These are phyloP conservation scores for Teunomyces cretensis DNA, from an alignment of 805 yeast genomes.

Conservation along the genomic window DNA sequence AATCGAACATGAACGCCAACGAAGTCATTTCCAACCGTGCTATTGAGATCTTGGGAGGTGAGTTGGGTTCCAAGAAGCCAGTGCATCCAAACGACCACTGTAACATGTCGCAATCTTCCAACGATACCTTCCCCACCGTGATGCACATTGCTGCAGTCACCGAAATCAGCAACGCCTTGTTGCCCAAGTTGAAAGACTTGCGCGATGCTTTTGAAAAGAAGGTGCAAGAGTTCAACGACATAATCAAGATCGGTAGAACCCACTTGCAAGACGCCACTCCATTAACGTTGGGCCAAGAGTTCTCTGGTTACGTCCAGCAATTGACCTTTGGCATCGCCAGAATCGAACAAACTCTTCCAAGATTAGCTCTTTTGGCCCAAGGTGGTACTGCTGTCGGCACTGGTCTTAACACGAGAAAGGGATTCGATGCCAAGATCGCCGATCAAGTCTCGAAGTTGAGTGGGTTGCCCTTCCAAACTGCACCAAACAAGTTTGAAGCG, in stretches of 20 bases:
- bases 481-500: slow-evolving; percentile 42
- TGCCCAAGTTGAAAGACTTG: slow-evolving; percentile 35
- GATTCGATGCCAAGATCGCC: slow-evolving; percentile 37
- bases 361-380: slow-evolving; percentile 35
- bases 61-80: slow-evolving; percentile 36
- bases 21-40: slow-evolving; percentile 41
- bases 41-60: slow-evolving; percentile 39
- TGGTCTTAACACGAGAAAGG: slow-evolving; percentile 37
- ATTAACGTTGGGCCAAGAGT: slow-evolving; percentile 40
- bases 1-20: slow-evolving; percentile 41
- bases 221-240: slow-evolving; percentile 31
- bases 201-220: slow-evolving; percentile 31
- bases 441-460: slow-evolving; percentile 32
- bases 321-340: slow-evolving; percentile 34
- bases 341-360: slow-evolving; percentile 31
- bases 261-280: slow-evolving; percentile 44
- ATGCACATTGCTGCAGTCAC: slow-evolving; percentile 44
- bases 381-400: slow-evolving; percentile 46
- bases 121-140: slow-evolving; percentile 42
- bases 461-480: slow-evolving; percentile 34
- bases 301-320: slow-evolving; percentile 40
- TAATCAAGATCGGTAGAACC: slow-evolving; percentile 41
- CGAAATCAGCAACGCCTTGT: slow-evolving; percentile 27
- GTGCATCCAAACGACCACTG: slow-evolving; percentile 43
- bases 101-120: slow-evolving; percentile 40